Evolutionary conservation across 345 rosid genomes (phyloP).

Genomic region (Eucalyptus caleyi): DNA sequence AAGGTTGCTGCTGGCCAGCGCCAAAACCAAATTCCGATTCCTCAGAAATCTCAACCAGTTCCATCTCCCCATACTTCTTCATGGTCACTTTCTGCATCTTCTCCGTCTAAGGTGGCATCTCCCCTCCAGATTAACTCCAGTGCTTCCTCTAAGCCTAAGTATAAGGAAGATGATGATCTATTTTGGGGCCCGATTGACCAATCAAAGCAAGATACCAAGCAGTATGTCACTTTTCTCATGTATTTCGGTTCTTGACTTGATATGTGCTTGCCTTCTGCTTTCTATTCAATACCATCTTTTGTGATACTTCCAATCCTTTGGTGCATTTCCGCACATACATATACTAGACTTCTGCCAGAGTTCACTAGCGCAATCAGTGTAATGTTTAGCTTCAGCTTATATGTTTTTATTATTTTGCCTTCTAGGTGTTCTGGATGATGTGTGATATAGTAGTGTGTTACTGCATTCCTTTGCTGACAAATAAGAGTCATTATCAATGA

Average conservation of each 20-base stretch:
- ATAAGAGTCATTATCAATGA: neutral
- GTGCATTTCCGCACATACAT: neutral
- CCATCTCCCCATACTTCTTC: constrained; percentile 37
- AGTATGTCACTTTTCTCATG: constrained; percentile 22
- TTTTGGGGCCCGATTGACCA: constrained; percentile 95
- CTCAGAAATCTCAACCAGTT: constrained; percentile 43
- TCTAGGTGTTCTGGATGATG: neutral
- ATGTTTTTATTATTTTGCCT: neutral
- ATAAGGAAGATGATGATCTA: constrained; percentile 75
- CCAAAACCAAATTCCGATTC: constrained; percentile 30
- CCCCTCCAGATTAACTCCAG: constrained; percentile 41
- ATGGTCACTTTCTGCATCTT: constrained; percentile 46
- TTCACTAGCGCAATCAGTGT: neutral
- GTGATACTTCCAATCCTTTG: neutral
- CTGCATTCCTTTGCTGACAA: neutral
- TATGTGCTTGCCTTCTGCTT: neutral
- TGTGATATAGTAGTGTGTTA: neutral
- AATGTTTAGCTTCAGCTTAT: neutral
- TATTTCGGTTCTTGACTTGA: neutral
- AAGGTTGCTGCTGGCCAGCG: constrained; percentile 30
- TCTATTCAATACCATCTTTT: neutral
- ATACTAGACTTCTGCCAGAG: neutral
- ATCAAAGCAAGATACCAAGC: constrained; percentile 59
- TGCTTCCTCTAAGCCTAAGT: constrained; percentile 42
- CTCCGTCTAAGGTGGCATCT: constrained; percentile 53